Percentiles rank a stretch among this genome's conserved stretches.
Evolutionary conservation across 768 basidiomycete species (phyloP).

Genomic region (Boletus rubescentipes): DNA sequence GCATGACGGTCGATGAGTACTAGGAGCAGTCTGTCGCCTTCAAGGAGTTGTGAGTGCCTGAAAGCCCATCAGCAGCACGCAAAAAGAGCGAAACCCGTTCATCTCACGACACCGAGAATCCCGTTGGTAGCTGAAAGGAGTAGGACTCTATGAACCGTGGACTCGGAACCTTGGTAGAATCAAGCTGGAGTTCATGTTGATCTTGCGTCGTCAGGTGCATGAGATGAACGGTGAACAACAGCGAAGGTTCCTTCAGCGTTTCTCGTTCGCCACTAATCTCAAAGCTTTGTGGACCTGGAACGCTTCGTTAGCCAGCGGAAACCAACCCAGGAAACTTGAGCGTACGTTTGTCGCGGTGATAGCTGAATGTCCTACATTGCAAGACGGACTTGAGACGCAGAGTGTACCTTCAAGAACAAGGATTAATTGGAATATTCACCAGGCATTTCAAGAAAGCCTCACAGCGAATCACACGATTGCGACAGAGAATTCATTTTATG

Average conservation of each 20-base stretch:
- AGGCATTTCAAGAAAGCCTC: not conserved
- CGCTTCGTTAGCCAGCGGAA: not conserved
- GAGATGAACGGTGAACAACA: conserved; percentile 26
- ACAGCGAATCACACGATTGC: conserved; percentile 17
- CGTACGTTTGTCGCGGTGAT: conserved; percentile 5
- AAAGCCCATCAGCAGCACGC: not conserved
- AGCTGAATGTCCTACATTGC: not conserved
- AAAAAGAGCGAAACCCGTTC: not conserved
- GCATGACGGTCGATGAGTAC: conserved; percentile 36
- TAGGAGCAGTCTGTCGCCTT: conserved; percentile 39
- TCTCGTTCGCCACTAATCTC: conserved; percentile 21
- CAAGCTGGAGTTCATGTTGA: conserved; percentile 29
- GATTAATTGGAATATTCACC: not conserved
- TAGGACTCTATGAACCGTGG: conserved; percentile 28
- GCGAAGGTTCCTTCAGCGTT: conserved; percentile 16
- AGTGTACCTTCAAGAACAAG: conserved; percentile 11
- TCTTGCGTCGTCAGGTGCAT: conserved; percentile 33
- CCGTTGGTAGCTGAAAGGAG: conserved; percentile 24
- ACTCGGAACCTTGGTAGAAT: conserved; percentile 18
- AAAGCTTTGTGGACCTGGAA: conserved; percentile 15
- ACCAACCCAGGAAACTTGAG: not conserved
- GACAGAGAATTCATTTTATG: conserved; percentile 21
- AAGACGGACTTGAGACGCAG: conserved; percentile 13
- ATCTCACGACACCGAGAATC: conserved; percentile 26
- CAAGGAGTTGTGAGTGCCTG: conserved; percentile 43